Percentiles rank a stretch among this genome's conserved stretches.
Conservation (phyloP, 768 basidiomycete genomes). For the Tulasnella sp. region DNA sequence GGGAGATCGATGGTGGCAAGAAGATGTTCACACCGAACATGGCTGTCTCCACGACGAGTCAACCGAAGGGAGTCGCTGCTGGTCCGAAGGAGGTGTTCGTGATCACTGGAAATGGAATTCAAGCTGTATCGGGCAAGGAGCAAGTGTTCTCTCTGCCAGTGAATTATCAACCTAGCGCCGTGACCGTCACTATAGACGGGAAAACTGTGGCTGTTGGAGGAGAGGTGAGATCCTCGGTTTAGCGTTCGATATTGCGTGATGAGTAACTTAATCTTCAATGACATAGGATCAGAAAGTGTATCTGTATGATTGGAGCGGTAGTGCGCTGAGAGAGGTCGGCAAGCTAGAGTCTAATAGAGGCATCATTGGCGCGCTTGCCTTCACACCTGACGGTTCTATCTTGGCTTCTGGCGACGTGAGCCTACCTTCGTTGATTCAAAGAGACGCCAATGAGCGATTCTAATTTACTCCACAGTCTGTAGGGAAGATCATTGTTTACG, state of each 20-base stretch:
- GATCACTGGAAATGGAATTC: slow-evolving; percentile 43
- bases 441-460: not conserved
- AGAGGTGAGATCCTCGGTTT: slow-evolving; percentile 42
- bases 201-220: slow-evolving; percentile 56
- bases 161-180: slow-evolving; percentile 41
- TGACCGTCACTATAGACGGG: slow-evolving; percentile 36
- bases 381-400: slow-evolving; percentile 64
- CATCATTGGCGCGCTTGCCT: slow-evolving; percentile 58
- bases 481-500: slow-evolving; percentile 72
- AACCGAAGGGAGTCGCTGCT: slow-evolving; percentile 32
- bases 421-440: not conserved
- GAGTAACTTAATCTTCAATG: not conserved
- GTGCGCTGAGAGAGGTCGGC: slow-evolving; percentile 40
- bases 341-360: slow-evolving; percentile 59
- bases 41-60: too few species aligned
- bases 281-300: slow-evolving; percentile 72
- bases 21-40: slow-evolving; percentile 36
- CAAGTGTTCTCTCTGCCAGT: slow-evolving; percentile 41
- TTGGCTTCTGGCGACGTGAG: slow-evolving; percentile 82
- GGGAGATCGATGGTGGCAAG: slow-evolving; percentile 45
- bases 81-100: slow-evolving; percentile 55
- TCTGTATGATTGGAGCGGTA: slow-evolving; percentile 62
- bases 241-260: not conserved
- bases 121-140: slow-evolving; percentile 58
- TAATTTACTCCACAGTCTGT: slow-evolving; percentile 41